Base-by-base conservation (phyloP, 306 rosid genomes). In the Alnus rubra region DNA sequence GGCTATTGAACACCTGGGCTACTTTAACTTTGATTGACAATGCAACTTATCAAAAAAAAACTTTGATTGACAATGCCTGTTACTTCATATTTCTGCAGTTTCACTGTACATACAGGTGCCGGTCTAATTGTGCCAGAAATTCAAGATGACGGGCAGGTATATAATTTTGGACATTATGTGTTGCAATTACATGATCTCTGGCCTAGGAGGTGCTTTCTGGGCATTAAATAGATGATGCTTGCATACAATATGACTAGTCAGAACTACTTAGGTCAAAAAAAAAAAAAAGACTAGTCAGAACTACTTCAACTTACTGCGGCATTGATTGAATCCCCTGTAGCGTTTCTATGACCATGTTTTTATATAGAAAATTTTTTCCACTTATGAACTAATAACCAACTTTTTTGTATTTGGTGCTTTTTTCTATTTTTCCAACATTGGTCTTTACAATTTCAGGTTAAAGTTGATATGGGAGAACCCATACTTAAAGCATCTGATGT, bases 401-500 rank as follows among this genome's bases (percentile, higher is more conserved):
- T 52, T 42, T n/a, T 30, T 14, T 42, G 30, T 68, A 19, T 78
- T 73, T 48, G 19, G 45, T 76, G 74, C 28, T 60, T 39, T 51
- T 69, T 48, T 64, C 28, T 69, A n/a, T 50, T 68, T 82, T 82
- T 75, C 50, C 13, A 72, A 75, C 59, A 73, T 73, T 69, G 52
- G 18, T 81, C 31, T 30, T 81, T 58, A 59, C 42, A 23, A 76
- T 75, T 82, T 84, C 91, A 95, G 99, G 97, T 93, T 79, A 92
- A 74, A 89, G 97, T 95, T 81, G 97, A 95, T 80, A 95, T 95
- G 99, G 99, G 99, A 10, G 96, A 92, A 73, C 99, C 99, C 1
- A 51, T 93, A 78, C 97, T 95, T 59, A 90, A 91, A 85, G 92
- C 97, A 74, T 84, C 90, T 71, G 94, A 90, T 19, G 89, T 95